Base-by-base conservation (phyloP, 225 moss, liverwort and hornwort species). In the Pseudoscleropodium purum region DNA sequence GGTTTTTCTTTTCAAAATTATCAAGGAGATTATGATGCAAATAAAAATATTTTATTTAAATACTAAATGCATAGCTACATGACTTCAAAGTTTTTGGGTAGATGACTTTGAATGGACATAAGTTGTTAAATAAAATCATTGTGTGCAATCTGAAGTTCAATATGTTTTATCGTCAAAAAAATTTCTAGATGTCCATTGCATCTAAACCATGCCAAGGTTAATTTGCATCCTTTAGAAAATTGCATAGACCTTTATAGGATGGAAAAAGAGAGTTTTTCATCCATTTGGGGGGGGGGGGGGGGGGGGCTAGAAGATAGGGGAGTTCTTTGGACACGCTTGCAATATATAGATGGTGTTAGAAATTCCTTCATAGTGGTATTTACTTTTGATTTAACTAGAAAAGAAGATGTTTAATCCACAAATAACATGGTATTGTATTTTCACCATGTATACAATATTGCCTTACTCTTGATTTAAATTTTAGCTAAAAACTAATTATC, bases 201-300 rank as follows among this genome's bases (percentile, higher is more conserved):
- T 8, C 21, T 20, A 21, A 52, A 23, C 23, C 52, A 34, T 34
- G 4, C 5, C 13, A 13, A 51, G 13, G 51, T 76, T 51, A 51
- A 26, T 51, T 76, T 21, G 8, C 13, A 2, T 31, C 19, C 3
- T 52, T 45, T 6, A 45, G 8, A n/a, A n/a, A n/a, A 76, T 1
- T 77, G 2, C 0, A 13, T 6, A 18, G 3, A 41, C 29, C 29
- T 29, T 74, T 74, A 6, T 29, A 74, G 10, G 6, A 74, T 0
- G 8, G 1, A 12, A 5, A 13, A 47, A 52, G 21, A 76, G 1
- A 34, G 0, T 33, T 33, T 34, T 34, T 23, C 2, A 76, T 51
- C 2, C 4, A 33, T 49, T 61, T 61, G 10, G 23, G 0, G 0
- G 3, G 7, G 10, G 14, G 4, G 11, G 2, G 24, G 13, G 12